These are phyloP conservation scores for Komagataea norvegica DNA, from an alignment of 1,139 yeast genomes.

Conservation along the genomic window DNA sequence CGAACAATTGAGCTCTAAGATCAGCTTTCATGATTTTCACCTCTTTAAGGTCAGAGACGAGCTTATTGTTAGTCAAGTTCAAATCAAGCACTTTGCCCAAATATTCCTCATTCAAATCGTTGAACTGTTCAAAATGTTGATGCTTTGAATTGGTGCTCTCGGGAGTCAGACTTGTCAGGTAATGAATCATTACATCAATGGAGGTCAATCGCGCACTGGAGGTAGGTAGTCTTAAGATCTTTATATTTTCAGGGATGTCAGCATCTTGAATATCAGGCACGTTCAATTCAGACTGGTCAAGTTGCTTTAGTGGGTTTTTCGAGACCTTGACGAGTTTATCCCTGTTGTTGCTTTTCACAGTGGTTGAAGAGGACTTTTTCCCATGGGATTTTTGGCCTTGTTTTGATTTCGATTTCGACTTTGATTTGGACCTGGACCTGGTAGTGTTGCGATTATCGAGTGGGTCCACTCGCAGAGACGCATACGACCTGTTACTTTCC, in stretches of 20 bases:
- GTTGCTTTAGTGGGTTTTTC: neutral
- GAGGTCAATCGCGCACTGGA: conserved; percentile 27
- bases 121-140: conserved; percentile 6
- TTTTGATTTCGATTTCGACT: neutral
- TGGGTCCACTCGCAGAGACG: conserved; percentile 6
- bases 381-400: neutral
- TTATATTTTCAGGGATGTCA: conserved; percentile 11
- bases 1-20: conserved; percentile 37
- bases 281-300: conserved; percentile 1
- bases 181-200: conserved; percentile 32
- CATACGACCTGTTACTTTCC: conserved; percentile 16
- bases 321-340: neutral
- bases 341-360: neutral
- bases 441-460: neutral
- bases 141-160: neutral
- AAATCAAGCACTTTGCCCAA: conserved; percentile 30
- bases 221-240: conserved; percentile 21
- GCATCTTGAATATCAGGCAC: conserved; percentile 6
- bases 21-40: conserved; percentile 40
- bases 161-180: conserved; percentile 25
- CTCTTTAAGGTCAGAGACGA: conserved; percentile 35
- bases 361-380: neutral
- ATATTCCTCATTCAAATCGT: conserved; percentile 22
- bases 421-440: neutral
- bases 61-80: conserved; percentile 37